phyloP scores from a whole-genome alignment of 1,284 basidiomycete species.

The Nidula niveotomentosa region DNA sequence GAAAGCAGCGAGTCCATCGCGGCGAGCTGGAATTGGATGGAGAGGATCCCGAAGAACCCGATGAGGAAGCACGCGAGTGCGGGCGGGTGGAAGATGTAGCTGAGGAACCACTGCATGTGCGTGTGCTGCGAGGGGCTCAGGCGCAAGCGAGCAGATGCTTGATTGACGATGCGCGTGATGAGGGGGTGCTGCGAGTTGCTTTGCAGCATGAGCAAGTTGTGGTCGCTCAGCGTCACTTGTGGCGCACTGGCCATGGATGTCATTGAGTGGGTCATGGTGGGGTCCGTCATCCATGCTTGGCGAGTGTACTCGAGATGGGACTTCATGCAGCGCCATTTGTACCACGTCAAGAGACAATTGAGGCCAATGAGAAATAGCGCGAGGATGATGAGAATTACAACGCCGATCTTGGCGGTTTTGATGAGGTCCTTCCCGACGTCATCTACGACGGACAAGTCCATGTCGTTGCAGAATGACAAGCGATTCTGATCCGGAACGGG shows the following conservation, averaged over 20 bases:
- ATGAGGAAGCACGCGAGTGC: constrained; percentile 89
- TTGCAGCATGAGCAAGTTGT: constrained; percentile 76
- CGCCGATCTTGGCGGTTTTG: constrained; percentile 76
- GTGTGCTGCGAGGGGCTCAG: constrained; percentile 61
- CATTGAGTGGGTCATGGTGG: constrained; percentile 47
- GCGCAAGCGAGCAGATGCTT: constrained; percentile 45
- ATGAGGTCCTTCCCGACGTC: constrained; percentile 77
- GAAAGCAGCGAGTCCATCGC: constrained; percentile 71
- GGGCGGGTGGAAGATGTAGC: constrained; percentile 89
- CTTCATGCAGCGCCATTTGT: constrained; percentile 74
- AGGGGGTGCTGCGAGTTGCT: constrained; percentile 69
- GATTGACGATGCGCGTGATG: constrained; percentile 62
- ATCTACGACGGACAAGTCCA: constrained; percentile 85
- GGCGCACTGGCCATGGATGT: constrained; percentile 36
- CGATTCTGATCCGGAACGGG: constrained; percentile 71
- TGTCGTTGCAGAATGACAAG: constrained; percentile 68
- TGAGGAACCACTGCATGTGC: constrained; percentile 78
- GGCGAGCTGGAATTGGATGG: constrained; percentile 83
- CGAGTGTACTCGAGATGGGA: constrained; percentile 67
- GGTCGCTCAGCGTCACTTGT: constrained; percentile 61
- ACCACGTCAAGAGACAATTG: constrained; percentile 75
- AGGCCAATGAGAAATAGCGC: constrained; percentile 64
- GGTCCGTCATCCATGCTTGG: constrained; percentile 73
- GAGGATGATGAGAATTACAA: constrained; percentile 64
- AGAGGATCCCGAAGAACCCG: constrained; percentile 86